phyloP scores from a whole-genome alignment of 768 basidiomycete species.

The Wakefieldia striispora region DNA sequence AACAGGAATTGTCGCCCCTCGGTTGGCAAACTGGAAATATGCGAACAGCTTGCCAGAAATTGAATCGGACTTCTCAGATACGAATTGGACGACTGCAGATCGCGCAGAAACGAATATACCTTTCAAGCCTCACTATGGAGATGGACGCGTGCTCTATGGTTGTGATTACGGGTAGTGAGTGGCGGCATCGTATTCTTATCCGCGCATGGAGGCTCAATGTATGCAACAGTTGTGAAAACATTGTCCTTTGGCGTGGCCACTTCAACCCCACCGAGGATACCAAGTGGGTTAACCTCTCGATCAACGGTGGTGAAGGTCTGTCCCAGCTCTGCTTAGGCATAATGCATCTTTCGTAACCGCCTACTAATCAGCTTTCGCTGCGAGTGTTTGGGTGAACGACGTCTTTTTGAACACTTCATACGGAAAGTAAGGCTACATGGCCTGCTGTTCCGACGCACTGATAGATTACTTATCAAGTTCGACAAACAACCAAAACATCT shows the following conservation, averaged over 20 bases:
- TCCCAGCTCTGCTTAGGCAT: background rate
- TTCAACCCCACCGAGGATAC: slow-evolving; percentile 62
- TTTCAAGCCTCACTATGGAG: slow-evolving; percentile 65
- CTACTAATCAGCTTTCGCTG: slow-evolving; percentile 58
- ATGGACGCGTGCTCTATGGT: slow-evolving; percentile 76
- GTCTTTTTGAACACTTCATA: slow-evolving; percentile 70
- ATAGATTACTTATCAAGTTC: slow-evolving; percentile 38
- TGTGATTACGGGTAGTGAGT: slow-evolving; percentile 85
- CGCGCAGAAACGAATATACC: slow-evolving; percentile 75
- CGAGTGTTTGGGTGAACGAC: slow-evolving; percentile 78
- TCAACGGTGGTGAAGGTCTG: slow-evolving; percentile 77
- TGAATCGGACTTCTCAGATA: slow-evolving; percentile 53
- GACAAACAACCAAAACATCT: slow-evolving; percentile 57
- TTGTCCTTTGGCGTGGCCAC: slow-evolving; percentile 80
- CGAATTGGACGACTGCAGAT: slow-evolving; percentile 62
- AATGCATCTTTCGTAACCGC: background rate
- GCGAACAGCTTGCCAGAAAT: slow-evolving; percentile 76
- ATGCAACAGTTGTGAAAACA: slow-evolving; percentile 68
- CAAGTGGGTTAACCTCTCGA: slow-evolving; percentile 67
- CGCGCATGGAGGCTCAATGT: slow-evolving; percentile 1
- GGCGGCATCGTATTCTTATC: background rate
- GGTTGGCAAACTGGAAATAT: slow-evolving; percentile 69
- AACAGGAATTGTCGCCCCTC: slow-evolving; percentile 41
- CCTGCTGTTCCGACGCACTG: background rate
- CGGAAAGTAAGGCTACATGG: slow-evolving; percentile 54